phyloP scores from a whole-genome alignment of 805 yeast species.

The Candida rishiriensis region DNA sequence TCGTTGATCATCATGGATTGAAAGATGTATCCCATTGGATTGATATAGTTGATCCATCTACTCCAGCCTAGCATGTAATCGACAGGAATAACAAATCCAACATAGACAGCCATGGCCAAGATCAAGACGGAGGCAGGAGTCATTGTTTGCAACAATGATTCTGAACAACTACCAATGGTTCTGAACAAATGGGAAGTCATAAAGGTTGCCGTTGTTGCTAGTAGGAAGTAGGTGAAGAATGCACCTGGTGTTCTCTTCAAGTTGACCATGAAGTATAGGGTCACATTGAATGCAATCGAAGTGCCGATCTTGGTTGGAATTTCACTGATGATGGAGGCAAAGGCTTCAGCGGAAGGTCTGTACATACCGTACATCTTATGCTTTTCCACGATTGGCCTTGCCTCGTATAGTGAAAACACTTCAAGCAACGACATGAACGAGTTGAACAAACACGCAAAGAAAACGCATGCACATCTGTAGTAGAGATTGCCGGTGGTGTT shows the following conservation, averaged over 20 bases:
- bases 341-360: constrained; percentile 56
- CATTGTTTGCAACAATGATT: constrained; percentile 49
- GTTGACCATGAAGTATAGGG: constrained; percentile 49
- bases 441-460: constrained; percentile 61
- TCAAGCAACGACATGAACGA: constrained; percentile 59
- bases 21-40: constrained; percentile 54
- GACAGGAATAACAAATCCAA: constrained; percentile 58
- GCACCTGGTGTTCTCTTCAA: constrained; percentile 48
- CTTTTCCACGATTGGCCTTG: constrained; percentile 55
- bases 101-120: constrained; percentile 43
- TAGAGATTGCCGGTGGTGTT: constrained; percentile 43
- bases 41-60: constrained; percentile 57
- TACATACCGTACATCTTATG: constrained; percentile 54
- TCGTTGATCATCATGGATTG: constrained; percentile 55
- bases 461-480: constrained; percentile 59
- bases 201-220: constrained; percentile 40
- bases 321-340: constrained; percentile 58
- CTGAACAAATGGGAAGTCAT: constrained; percentile 54
- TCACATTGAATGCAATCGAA: constrained; percentile 43
- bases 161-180: constrained; percentile 45
- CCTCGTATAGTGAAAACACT: constrained; percentile 48
- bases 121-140: constrained; percentile 52
- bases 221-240: constrained; percentile 48
- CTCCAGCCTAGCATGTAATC: constrained; percentile 59
- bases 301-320: constrained; percentile 45